Percentiles rank a stretch among this genome's conserved stretches.
Evolutionary conservation across 2,329 filamentous ascomycete genomes (phyloP).

Genomic region (Fusarium siculi): DNA sequence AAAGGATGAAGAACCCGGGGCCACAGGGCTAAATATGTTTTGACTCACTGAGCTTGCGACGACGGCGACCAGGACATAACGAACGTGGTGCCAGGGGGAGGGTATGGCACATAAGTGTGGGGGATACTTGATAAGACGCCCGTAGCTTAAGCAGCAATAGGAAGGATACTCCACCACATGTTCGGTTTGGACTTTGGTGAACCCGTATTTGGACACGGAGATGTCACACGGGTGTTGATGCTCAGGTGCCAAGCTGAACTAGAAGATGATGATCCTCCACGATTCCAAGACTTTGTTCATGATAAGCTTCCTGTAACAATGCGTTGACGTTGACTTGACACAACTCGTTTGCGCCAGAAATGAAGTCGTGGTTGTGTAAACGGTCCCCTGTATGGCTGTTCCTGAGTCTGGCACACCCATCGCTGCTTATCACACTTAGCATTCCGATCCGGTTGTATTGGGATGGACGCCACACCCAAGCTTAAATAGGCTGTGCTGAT

Average conservation of each 20-base stretch:
- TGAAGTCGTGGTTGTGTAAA: neutral
- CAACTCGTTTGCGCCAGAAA: conserved; percentile 1
- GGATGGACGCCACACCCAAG: conserved; percentile 35
- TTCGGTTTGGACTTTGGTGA: conserved; percentile 1
- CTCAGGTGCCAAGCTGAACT: conserved; percentile 27
- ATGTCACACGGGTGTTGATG: neutral
- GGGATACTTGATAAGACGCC: conserved; percentile 44
- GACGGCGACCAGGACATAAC: conserved; percentile 17
- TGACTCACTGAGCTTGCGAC: conserved; percentile 14
- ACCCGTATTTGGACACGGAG: neutral
- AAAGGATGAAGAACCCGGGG: conserved; percentile 24
- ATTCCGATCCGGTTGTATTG: conserved; percentile 28
- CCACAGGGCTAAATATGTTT: conserved; percentile 35
- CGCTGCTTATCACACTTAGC: conserved; percentile 33
- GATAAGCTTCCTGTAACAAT: conserved; percentile 5
- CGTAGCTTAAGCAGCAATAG: conserved; percentile 28
- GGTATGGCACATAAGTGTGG: conserved; percentile 37
- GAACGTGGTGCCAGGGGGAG: conserved; percentile 26
- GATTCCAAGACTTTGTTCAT: neutral
- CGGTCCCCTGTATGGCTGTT: conserved; percentile 18
- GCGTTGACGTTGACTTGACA: neutral
- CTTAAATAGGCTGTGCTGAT: conserved; percentile 40
- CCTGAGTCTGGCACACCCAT: conserved; percentile 26
- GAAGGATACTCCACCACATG: conserved; percentile 17
- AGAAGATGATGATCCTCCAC: conserved; percentile 11